These are phyloP conservation scores for Pythium diclinum DNA, from an alignment of 352 stramenopile genomes.

Conservation along the genomic window DNA sequence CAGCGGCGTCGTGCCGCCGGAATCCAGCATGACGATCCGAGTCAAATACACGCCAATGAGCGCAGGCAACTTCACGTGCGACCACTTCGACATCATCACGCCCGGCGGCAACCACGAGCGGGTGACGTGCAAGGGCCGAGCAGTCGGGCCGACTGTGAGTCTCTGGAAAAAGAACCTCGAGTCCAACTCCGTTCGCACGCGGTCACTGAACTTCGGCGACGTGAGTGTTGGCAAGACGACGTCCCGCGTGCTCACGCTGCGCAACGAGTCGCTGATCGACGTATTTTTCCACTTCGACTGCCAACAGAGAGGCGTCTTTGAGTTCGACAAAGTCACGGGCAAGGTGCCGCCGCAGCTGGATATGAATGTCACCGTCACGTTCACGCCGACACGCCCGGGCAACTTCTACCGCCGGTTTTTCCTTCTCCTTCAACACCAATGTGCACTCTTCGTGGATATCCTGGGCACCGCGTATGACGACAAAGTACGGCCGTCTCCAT, in stretches of 20 bases:
- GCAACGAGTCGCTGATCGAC: constrained; percentile 73
- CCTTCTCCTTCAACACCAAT: constrained; percentile 82
- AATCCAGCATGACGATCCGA: constrained; percentile 63
- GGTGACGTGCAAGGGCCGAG: constrained; percentile 69
- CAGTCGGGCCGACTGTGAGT: constrained; percentile 55
- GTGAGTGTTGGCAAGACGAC: constrained; percentile 54
- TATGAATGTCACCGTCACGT: constrained; percentile 78
- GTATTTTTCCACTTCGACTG: constrained; percentile 79
- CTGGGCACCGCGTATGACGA: constrained; percentile 89
- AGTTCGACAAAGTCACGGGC: constrained; percentile 77
- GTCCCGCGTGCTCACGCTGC: constrained; percentile 78
- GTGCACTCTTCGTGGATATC: constrained; percentile 82
- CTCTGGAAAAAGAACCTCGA: constrained; percentile 83
- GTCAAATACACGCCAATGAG: constrained; percentile 81
- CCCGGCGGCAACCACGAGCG: constrained; percentile 83
- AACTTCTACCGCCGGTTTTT: constrained; percentile 93
- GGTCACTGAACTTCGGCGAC: constrained; percentile 90
- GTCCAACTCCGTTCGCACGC: constrained; percentile 63
- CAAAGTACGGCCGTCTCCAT: constrained; percentile 86
- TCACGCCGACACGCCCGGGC: constrained; percentile 61
- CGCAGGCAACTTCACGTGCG: constrained; percentile 85
- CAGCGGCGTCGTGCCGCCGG: constrained; percentile 64
- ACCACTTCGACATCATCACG: constrained; percentile 89
- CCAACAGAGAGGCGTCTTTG: constrained; percentile 76
- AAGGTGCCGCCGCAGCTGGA: constrained; percentile 80